Evolutionary conservation across 805 yeast species (phyloP).

Genomic region (Candida coquimbonensis): DNA sequence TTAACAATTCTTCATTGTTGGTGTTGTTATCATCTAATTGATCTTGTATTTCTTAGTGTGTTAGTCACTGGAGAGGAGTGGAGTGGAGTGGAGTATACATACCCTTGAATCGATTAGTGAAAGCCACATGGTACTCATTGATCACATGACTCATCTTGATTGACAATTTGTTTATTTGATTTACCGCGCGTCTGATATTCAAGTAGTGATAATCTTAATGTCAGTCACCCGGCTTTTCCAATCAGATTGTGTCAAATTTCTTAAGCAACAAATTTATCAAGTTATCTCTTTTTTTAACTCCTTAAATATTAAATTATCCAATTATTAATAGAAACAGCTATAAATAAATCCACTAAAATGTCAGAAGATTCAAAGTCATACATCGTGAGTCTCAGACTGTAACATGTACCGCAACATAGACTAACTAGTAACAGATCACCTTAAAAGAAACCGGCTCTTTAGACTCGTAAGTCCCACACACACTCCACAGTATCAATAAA

Average conservation of each 20-base stretch:
- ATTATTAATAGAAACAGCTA: too few relatives aligned
- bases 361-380: constrained; percentile 22
- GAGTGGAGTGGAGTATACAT: background rate
- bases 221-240: background rate
- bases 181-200: background rate
- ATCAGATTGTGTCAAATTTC: too few relatives aligned
- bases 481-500: too few relatives aligned
- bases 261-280: too few relatives aligned
- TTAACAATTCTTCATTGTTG: background rate
- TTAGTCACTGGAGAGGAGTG: too few relatives aligned
- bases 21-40: background rate
- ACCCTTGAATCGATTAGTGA: constrained; percentile 1
- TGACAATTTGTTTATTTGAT: too few relatives aligned
- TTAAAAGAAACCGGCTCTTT: constrained; percentile 28
- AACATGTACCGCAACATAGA: background rate
- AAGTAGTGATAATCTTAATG: background rate
- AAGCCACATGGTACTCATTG: background rate
- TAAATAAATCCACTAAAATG: constrained; percentile 8
- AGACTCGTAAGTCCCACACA: constrained; percentile 1
- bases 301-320: background rate
- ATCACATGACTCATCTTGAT: background rate
- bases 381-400: constrained; percentile 14
- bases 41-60: background rate
- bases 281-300: background rate
- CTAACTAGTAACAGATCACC: constrained; percentile 25